These are phyloP conservation scores for Chenopodium formosanum DNA, from an alignment of 148 eudicot genomes.

Conservation along the genomic window DNA sequence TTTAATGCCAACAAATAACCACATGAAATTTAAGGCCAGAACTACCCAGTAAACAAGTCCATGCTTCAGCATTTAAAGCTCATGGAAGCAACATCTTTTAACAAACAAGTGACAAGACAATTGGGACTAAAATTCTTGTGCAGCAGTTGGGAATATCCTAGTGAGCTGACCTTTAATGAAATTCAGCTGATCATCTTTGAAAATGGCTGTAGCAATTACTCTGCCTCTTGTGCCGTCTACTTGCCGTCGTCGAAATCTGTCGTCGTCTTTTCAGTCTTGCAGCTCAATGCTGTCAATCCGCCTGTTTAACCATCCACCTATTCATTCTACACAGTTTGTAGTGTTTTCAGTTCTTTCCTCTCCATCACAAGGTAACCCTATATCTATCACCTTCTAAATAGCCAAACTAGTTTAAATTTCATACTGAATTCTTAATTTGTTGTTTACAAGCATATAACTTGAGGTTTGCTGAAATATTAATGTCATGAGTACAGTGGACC, in stretches of 20 bases:
- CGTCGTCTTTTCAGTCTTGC: background rate
- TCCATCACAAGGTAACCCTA: conserved; percentile 23
- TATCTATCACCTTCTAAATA: background rate
- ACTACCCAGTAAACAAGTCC: background rate
- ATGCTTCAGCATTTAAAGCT: conserved; percentile 25
- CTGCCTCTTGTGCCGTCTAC: conserved; percentile 7
- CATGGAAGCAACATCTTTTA: background rate
- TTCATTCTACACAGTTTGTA: conserved; percentile 2
- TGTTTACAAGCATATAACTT: background rate
- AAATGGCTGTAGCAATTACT: conserved; percentile 14
- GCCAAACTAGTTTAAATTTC: background rate
- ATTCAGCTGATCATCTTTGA: conserved; percentile 10
- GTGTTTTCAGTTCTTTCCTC: conserved; percentile 26
- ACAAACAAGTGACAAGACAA: background rate
- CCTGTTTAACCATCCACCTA: background rate
- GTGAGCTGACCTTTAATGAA: background rate
- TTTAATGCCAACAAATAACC: conserved; percentile 20
- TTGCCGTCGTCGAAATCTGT: background rate
- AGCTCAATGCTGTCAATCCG: conserved; percentile 6
- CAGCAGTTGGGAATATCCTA: conserved; percentile 14
- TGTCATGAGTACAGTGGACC: conserved; percentile 13
- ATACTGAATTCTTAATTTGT: background rate
- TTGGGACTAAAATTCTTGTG: background rate
- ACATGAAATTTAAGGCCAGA: conserved; percentile 13
- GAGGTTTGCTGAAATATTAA: too few relatives aligned